Evolutionary conservation across 2,329 filamentous ascomycete genomes (phyloP), one percentile per base, ranked within the genome.

Genomic region (Pestalotiopsis sp.): DNA sequence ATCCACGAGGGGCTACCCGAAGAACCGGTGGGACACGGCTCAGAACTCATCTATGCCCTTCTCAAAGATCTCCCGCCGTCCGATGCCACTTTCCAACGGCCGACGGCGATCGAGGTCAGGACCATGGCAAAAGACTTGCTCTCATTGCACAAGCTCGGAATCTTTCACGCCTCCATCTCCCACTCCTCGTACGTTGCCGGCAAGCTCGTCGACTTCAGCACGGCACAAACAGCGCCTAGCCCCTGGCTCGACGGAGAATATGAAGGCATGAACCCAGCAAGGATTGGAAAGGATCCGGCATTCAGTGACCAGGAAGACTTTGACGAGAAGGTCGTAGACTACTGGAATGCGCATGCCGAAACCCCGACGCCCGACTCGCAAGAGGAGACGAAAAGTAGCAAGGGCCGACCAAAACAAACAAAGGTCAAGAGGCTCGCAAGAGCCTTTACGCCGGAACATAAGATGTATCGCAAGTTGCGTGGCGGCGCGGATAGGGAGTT

Each of bases 231-330:
- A 13, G 56, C 60, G 9, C 52, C 57, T 2, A 52, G 27, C 7
- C 56, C 64, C 14, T 20, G 17, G 14, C 36, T 66, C 13, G 52
- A 59, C 52, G 41, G 64, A 9, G 17, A 58, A 3, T 66, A 38
- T 39, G 23, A 45, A 23, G 56, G 31, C 14, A 27, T 20, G 52
- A 31, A 61, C 36, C 31, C 25, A 6, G 38, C 60, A 4, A 38
- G 36, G 11, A 12, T 60, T 2, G 52, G 36, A 1, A 59, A 75
- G 20, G 63, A 57, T 57, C 45, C 45, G 12, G 5, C n/a, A 7
- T 52, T 17, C 17, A 23, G 36, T 38, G 63, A 65, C 12, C 63
- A 65, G 25, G 20, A 57, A 12, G 41, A 23, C 31, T 65, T 65
- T 57, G 63, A 65, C 38, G 25, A 65, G 13, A 25, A 57, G 39